phyloP scores from a whole-genome alignment of 371 early-diverging fungal genomes.

The Neoconidiobolus thromboides region DNA sequence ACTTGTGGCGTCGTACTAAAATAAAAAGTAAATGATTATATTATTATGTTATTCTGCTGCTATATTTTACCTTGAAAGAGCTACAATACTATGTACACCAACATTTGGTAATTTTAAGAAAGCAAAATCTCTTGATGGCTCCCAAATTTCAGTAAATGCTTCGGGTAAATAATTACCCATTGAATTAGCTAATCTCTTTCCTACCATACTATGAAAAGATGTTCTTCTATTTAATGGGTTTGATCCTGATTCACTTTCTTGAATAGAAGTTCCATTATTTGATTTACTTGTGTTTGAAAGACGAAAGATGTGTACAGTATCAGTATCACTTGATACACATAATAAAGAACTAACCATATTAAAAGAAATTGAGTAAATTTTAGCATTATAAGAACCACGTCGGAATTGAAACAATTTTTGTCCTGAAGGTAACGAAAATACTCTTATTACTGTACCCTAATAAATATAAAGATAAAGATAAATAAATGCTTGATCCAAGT shows the following conservation, averaged over 20 bases:
- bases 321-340: slow-evolving; percentile 77
- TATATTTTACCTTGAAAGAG: slow-evolving; percentile 37
- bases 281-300: not conserved
- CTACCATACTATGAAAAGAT: slow-evolving; percentile 22
- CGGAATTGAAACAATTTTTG: slow-evolving; percentile 86
- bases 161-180: slow-evolving; percentile 74
- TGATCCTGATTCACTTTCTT: no score
- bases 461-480: not conserved
- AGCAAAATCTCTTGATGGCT: slow-evolving; percentile 87
- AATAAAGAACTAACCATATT: slow-evolving; percentile 60
- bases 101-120: slow-evolving; percentile 65
- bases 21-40: not conserved
- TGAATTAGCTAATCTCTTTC: slow-evolving; percentile 44
- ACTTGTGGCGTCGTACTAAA: slow-evolving; percentile 53
- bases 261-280: not conserved
- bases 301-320: slow-evolving; percentile 94
- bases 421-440: slow-evolving; percentile 75
- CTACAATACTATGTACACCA: slow-evolving; percentile 65
- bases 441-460: slow-evolving; percentile 89
- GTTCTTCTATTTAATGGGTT: slow-evolving; percentile 22
- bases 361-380: slow-evolving; percentile 81
- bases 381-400: slow-evolving; percentile 77
- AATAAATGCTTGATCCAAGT: not conserved
- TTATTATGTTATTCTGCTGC: not conserved
- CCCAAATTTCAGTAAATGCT: slow-evolving; percentile 78